Percentiles rank a stretch among this genome's conserved stretches.
These are phyloP conservation scores for Prunus dulcis DNA, from an alignment of 306 rosid genomes.

Conservation along the genomic window DNA sequence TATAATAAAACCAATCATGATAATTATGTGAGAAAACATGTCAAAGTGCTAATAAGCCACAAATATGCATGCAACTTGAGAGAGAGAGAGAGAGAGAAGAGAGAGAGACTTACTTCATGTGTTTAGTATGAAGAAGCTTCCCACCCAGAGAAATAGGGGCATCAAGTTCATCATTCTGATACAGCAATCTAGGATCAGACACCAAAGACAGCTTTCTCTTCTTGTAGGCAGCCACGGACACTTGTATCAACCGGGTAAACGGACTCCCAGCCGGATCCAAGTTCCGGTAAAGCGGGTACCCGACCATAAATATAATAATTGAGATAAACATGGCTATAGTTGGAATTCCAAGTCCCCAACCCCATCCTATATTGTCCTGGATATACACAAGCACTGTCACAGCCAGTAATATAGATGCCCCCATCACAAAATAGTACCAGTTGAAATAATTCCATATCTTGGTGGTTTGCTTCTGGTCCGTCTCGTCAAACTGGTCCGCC, in stretches of 20 bases:
- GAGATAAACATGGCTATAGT: constrained; percentile 78
- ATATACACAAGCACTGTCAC: constrained; percentile 84
- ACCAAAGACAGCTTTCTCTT: constrained; percentile 51
- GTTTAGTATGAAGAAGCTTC: constrained; percentile 51
- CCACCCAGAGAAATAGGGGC: constrained; percentile 62
- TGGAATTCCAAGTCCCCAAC: constrained; percentile 81
- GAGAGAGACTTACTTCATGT: constrained; percentile 52
- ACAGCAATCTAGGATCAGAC: constrained; percentile 30
- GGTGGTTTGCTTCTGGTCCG: constrained; percentile 57
- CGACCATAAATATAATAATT: constrained; percentile 49
- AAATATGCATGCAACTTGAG: not conserved
- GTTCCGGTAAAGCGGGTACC: constrained; percentile 83
- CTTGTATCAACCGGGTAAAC: constrained; percentile 80
- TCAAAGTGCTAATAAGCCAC: too few relatives aligned
- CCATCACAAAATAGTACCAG: constrained; percentile 93
- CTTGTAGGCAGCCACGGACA: constrained; percentile 56
- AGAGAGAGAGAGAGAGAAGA: not conserved
- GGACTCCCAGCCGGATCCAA: constrained; percentile 84
- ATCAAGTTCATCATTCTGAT: constrained; percentile 71
- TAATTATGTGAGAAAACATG: too few relatives aligned
- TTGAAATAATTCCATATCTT: constrained; percentile 88
- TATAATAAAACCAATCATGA: too few relatives aligned
- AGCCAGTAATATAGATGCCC: constrained; percentile 71
- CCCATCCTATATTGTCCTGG: constrained; percentile 95
- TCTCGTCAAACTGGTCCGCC: constrained; percentile 84